Percentiles rank a stretch among this genome's conserved stretches.
phyloP scores from a whole-genome alignment of 1,284 basidiomycete genomes.

The Cystobasidium slooffiae region DNA sequence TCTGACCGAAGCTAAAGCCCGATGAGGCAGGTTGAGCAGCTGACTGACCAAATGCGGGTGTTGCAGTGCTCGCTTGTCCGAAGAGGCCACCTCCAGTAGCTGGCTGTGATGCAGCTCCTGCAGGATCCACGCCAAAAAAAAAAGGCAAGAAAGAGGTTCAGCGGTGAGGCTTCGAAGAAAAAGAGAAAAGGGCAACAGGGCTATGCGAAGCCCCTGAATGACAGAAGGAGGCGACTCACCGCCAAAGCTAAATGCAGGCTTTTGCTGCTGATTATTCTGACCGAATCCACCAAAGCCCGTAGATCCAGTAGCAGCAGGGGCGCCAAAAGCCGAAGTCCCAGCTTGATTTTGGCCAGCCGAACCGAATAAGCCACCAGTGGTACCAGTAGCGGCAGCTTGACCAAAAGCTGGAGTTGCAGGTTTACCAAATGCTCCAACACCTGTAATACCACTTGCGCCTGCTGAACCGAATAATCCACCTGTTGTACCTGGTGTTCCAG shows the following conservation, averaged over 20 bases:
- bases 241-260: constrained; percentile 38
- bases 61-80: constrained; percentile 52
- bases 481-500: constrained; percentile 43
- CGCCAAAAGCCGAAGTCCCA: constrained; percentile 50
- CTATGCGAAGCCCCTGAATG: constrained; percentile 33
- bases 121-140: no score
- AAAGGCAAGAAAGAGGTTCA: not conserved
- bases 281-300: constrained; percentile 47
- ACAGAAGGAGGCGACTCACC: constrained; percentile 48
- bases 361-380: constrained; percentile 44
- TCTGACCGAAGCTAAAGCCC: constrained; percentile 26
- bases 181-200: constrained; percentile 31
- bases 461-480: constrained; percentile 31
- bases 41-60: constrained; percentile 48
- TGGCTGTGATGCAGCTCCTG: constrained; percentile 41
- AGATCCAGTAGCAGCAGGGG: constrained; percentile 39
- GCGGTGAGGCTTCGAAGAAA: not conserved
- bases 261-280: constrained; percentile 14
- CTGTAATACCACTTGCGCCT: not conserved
- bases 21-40: constrained; percentile 8
- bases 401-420: constrained; percentile 45
- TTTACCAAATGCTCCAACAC: constrained; percentile 49
- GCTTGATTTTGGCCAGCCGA: constrained; percentile 38
- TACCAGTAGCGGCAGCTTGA: constrained; percentile 15
- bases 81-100: constrained; percentile 53